Base-by-base conservation (phyloP, 208 protist genomes). In the Herpetomonas samuelpessoai region DNA sequence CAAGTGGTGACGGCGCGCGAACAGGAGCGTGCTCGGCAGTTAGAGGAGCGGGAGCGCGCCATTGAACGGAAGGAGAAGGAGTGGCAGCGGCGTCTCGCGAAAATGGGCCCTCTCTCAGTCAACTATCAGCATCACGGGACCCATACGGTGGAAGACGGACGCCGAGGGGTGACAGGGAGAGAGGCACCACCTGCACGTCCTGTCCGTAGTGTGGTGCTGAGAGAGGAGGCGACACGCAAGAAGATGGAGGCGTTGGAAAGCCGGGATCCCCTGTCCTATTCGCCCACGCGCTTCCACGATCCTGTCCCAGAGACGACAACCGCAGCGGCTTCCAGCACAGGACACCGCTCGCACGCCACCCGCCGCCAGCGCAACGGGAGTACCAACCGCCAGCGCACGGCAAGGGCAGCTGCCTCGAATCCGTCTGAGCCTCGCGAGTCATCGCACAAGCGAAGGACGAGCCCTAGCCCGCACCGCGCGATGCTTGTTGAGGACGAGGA, bases 221-320 rank as follows among this genome's bases (percentile, higher is more conserved):
- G 86, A 19, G 78, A 88, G 48, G 80, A 64, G 31, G 86, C 86
- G 7, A 73, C 79, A 31, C 69, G 74, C n/a, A 69, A 77, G 65
- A 71, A 76, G 18, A 72, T 87, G 59, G 75, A 62, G 6, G 62
- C 72, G 54, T 60, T 75, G 57, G 62, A 69, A 3, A 60, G 58
- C 6, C 61, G 62, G 14, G 80, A 90, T 18, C 75, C 82, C 1
- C 68, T 90, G 0, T 58, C 76, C n/a, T 93, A 88, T 71, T 64
- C 57, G 22, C 66, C 78, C 3, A 59, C 71, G 9, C 71, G 62
- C 9, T 88, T 86, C 67, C 73, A 76, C 28, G 41, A 41, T 1
- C 64, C 69, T 22, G 61, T 49, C 1, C 66, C 44, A 48, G 16
- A 10, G 44, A 48, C 19, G 18, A 24, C 44, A 19, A 10, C 7